These are phyloP conservation scores for Cicer pinnatifidum DNA, from an alignment of 306 rosid species.

Conservation along the genomic window DNA sequence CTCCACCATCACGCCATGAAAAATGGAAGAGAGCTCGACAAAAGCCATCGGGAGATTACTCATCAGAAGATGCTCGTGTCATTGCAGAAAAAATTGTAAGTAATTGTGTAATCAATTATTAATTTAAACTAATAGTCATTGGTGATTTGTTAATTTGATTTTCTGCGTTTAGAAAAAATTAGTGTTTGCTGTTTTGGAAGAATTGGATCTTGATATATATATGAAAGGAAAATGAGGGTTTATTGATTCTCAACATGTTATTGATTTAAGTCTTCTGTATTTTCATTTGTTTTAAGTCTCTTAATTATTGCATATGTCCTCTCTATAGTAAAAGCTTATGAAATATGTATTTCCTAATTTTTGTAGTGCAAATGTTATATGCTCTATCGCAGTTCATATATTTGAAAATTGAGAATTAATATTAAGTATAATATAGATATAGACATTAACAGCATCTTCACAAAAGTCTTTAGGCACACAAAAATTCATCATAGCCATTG, in stretches of 20 bases:
- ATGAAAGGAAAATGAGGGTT: too few relatives aligned
- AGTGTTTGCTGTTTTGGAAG: too few relatives aligned
- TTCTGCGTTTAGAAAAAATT: too few relatives aligned
- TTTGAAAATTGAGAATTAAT: neutral
- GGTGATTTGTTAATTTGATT: too few relatives aligned
- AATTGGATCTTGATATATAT: too few relatives aligned
- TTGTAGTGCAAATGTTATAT: neutral
- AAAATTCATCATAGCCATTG: slow-evolving; percentile 51
- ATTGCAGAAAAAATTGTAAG: too few relatives aligned
- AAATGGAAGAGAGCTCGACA: too few relatives aligned
- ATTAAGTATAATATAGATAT: slow-evolving; percentile 5
- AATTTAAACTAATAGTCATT: too few relatives aligned
- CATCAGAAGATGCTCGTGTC: too few relatives aligned
- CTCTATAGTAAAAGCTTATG: neutral
- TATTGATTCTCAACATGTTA: slow-evolving; percentile 7
- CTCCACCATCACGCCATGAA: too few relatives aligned
- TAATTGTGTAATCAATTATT: too few relatives aligned
- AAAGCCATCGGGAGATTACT: too few relatives aligned
- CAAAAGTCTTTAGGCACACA: neutral
- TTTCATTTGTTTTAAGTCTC: neutral
- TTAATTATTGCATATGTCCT: neutral
- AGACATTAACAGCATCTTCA: neutral
- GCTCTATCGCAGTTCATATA: neutral
- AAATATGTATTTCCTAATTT: neutral
- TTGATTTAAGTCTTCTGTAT: neutral